Evolutionary conservation across 2,329 filamentous ascomycete species (phyloP).

Genomic region (Tolypocladium inflatum): DNA sequence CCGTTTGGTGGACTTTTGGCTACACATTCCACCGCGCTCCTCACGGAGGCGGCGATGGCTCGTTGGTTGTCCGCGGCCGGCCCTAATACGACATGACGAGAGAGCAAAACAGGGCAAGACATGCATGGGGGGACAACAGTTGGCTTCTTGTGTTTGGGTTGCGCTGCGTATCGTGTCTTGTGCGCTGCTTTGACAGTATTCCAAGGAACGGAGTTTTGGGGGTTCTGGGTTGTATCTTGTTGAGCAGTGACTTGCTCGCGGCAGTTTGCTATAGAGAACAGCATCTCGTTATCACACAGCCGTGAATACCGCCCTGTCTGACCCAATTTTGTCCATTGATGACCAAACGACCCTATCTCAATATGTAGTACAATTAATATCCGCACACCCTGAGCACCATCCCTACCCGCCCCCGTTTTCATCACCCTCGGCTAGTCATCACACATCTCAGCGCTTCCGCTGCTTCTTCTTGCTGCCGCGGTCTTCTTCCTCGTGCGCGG

Average conservation of each 20-base stretch:
- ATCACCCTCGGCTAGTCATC: not conserved
- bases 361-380: not conserved
- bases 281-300: not conserved
- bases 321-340: not conserved
- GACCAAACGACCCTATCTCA: not conserved
- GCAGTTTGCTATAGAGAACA: not conserved
- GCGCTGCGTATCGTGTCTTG: not conserved
- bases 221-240: not conserved
- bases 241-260: not conserved
- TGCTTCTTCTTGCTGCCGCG: slow-evolving; percentile 55
- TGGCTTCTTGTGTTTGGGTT: not conserved
- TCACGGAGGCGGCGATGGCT: not conserved
- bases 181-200: not conserved
- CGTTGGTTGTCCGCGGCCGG: not conserved
- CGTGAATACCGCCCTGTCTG: not conserved
- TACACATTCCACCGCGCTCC: not conserved
- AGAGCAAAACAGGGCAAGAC: not conserved
- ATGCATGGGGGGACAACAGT: not conserved
- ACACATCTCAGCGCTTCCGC: slow-evolving; percentile 21
- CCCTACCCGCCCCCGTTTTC: not conserved
- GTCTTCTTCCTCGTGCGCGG: slow-evolving; percentile 45
- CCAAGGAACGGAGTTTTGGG: not conserved
- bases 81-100: not conserved
- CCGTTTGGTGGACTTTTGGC: not conserved
- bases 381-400: not conserved